Base-by-base conservation (phyloP, 495 filamentous ascomycete genomes). In the Hypoxylon crocopeplum region DNA sequence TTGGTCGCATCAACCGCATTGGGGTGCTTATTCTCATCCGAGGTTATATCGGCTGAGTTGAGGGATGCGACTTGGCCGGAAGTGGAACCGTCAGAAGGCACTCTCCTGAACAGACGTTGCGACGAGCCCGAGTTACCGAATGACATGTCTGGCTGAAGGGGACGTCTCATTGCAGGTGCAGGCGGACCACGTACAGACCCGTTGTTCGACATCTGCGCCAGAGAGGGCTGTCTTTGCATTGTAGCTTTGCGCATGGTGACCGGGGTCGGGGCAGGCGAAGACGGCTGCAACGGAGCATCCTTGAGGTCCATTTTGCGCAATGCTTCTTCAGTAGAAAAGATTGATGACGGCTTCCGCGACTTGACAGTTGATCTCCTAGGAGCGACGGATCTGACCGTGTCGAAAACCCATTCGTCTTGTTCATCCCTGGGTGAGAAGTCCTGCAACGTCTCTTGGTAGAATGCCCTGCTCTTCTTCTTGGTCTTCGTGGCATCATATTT, bases 331-430 rank as follows among this genome's bases (percentile, higher is more conserved):
- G 75, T 73, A 49, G 75, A 61, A 54, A 75, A 76, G 11, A 78
- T 77, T 13, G 77, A 74, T 1, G 80, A 84, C 16, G 79, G 70
- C 56, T 83, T 84, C 12, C 82, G 75, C 4, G 83, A 77, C 55
- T 79, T 81, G 40, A 75, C 66, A 3, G 77, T 74, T 5, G 75
- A 71, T 56, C 70, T 80, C 37, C 68, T 72, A 20, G 68, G 72
- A 37, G 56, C 64, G 5, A 79, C 73, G 2, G 80, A 87, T 69
- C 89, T 93, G 62, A 99, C 84, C 0, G 94, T 99, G 65, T 97
- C 94, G 67, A 99, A 99, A n/a, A 97, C 87, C 94, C 94, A 99
- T 46, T 90, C 90, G 62, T 96, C 92, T 13, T 88, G 79, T 15
- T 92, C 88, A 15, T 83, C 79, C 67, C 79, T 86, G 49, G 77